Base-by-base conservation (phyloP, 495 filamentous ascomycete genomes). In the Podospora pseudopauciseta region DNA sequence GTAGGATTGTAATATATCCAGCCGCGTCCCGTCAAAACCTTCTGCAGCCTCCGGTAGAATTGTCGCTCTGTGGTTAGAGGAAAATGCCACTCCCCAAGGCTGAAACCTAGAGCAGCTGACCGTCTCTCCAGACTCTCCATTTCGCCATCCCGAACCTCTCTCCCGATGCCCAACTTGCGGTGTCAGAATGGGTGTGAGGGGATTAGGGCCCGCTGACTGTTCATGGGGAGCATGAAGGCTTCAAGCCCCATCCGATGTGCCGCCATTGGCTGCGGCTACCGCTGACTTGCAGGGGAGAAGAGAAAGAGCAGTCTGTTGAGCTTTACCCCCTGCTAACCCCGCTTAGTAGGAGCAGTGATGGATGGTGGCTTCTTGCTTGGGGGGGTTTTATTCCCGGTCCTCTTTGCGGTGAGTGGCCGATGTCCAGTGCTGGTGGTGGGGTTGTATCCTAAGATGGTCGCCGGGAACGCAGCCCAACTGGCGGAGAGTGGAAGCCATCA, bases 221-320 rank as follows among this genome's bases (percentile, higher is more conserved):
- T 60, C 67, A 71, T 71, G 67, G 70, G 70, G 23, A 23, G 70
- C 69, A 66, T 61, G 63, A 73, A 60, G 71, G 67, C 53, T 61
- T 44, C 49, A 28, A 59, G 59, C 57, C 64, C 71, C 71, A 60
- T 62, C 20, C 57, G 5, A 63, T 65, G 64, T 73, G 69, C 71
- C 71, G 66, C 54, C 64, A 73, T 75, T 73, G 73, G 73, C 26
- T 2, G 3, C 32, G 15, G 57, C 34, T 68, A 63, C 59, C 54
- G 56, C 63, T 39, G 61, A 44, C 61, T 57, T 54, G 63, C 64
- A 70, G 49, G 73, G 54, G 67, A 49, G 27, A 27, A 39, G 64
- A 64, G 49, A 65, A 53, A 67, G 58, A 49, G 39, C 13, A 49
- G 39, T 3, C 34, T 39, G 34, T 39, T 39, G 11, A 39, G 34